A percentile compares a stretch with the other conserved stretches of the same genome.
Evolutionary conservation across 208 protist species (phyloP).

Genomic region (Trypanosoma theileri): DNA sequence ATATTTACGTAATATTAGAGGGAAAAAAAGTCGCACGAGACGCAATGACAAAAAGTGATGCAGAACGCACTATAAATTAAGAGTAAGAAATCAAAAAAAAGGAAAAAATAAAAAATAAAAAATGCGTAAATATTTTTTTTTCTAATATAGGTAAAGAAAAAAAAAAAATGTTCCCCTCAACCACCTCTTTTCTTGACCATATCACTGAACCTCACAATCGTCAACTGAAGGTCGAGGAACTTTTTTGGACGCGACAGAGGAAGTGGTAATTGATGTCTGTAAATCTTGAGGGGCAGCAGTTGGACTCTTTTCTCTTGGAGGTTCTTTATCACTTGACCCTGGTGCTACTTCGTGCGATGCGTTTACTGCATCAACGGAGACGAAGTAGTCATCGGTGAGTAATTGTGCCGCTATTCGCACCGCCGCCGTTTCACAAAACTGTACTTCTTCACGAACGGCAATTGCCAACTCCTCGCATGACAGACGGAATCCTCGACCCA

Average conservation of each 20-base stretch:
- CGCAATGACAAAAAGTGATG: no score
- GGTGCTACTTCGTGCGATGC: neutral
- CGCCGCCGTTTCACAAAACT: slow-evolving; percentile 57
- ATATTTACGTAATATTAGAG: neutral
- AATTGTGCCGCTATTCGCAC: slow-evolving; percentile 29
- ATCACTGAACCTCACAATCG: slow-evolving; percentile 38
- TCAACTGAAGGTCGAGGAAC: slow-evolving; percentile 10
- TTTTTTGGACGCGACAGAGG: neutral
- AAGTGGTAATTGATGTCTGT: neutral
- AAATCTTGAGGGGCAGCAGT: neutral
- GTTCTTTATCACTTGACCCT: neutral
- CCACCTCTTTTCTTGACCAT: neutral
- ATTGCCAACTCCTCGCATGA: slow-evolving; percentile 36
- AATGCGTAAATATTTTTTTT: neutral
- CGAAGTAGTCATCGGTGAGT: slow-evolving; percentile 1
- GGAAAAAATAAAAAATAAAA: slow-evolving; percentile 11
- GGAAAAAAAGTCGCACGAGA: no score
- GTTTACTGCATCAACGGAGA: neutral
- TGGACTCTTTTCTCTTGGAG: neutral
- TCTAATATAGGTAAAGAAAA: no score
- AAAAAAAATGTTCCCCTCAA: neutral
- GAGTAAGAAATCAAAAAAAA: slow-evolving; percentile 14
- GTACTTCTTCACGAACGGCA: slow-evolving; percentile 58
- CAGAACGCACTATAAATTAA: neutral
- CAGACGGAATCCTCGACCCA: slow-evolving; percentile 20